Evolutionary conservation across 1,284 basidiomycete genomes (phyloP).

Genomic region (Fomitopsis palustris): DNA sequence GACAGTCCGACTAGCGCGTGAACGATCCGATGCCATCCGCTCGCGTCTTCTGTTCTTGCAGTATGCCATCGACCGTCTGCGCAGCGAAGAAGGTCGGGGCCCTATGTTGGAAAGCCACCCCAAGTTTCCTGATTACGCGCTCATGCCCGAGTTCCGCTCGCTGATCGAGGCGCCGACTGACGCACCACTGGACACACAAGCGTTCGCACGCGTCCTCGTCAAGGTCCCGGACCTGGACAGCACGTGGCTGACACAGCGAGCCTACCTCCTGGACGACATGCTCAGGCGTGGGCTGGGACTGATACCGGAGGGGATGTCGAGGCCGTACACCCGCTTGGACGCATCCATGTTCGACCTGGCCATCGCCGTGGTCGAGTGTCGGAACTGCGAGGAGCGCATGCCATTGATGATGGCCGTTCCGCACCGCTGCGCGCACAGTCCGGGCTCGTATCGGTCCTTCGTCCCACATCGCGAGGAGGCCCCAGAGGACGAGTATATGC

Average conservation of each 20-base stretch:
- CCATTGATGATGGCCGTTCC: background rate
- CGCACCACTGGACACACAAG: too few relatives aligned
- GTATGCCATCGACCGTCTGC: background rate
- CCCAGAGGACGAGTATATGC: background rate
- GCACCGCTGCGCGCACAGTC: background rate
- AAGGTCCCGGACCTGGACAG: background rate
- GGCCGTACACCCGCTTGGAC: background rate
- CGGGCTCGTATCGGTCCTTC: background rate
- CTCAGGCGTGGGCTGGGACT: background rate
- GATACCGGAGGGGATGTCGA: background rate
- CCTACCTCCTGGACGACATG: background rate
- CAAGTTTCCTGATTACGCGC: conserved; percentile 4
- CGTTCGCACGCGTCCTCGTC: background rate
- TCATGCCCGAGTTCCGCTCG: conserved; percentile 5
- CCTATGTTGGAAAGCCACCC: background rate
- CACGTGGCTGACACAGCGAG: background rate
- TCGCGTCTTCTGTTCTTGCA: background rate
- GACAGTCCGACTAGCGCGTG: background rate
- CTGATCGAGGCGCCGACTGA: background rate
- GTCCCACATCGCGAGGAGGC: background rate
- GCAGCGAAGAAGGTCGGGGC: background rate
- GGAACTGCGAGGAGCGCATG: background rate
- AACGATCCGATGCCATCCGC: background rate
- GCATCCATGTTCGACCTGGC: background rate
- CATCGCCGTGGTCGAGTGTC: background rate